phyloP scores from a whole-genome alignment of 2,329 filamentous ascomycete genomes.

The Fusarium sp. region DNA sequence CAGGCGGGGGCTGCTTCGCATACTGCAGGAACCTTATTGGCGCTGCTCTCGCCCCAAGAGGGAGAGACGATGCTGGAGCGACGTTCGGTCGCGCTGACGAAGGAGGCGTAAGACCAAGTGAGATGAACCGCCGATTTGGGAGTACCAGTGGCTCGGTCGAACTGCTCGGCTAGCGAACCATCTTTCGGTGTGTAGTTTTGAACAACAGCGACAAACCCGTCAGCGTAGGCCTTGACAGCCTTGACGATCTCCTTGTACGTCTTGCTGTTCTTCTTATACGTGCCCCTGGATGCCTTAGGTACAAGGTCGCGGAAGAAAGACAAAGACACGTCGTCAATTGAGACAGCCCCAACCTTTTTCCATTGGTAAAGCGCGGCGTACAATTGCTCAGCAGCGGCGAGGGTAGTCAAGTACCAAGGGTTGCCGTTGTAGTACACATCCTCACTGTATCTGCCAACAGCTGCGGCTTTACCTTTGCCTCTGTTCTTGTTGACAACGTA shows the following conservation, averaged over 20 bases:
- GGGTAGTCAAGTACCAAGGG: slow-evolving; percentile 79
- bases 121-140: slow-evolving; percentile 73
- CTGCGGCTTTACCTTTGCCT: slow-evolving; percentile 65
- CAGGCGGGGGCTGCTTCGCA: slow-evolving; percentile 42
- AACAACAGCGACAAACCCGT: slow-evolving; percentile 56
- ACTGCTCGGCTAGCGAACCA: slow-evolving; percentile 76
- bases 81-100: slow-evolving; percentile 68
- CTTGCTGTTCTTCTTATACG: slow-evolving; percentile 18
- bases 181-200: slow-evolving; percentile 69
- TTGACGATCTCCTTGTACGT: slow-evolving; percentile 16
- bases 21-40: slow-evolving; percentile 31
- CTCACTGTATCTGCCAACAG: slow-evolving; percentile 73
- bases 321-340: slow-evolving; percentile 44
- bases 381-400: slow-evolving; percentile 80
- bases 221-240: slow-evolving; percentile 23
- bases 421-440: slow-evolving; percentile 80
- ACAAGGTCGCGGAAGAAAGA: slow-evolving; percentile 24
- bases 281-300: slow-evolving; percentile 20
- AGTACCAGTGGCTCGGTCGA: slow-evolving; percentile 60
- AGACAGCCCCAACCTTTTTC: slow-evolving; percentile 69
- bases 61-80: slow-evolving; percentile 64
- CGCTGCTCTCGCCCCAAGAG: slow-evolving; percentile 59
- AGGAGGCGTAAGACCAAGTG: slow-evolving; percentile 79
- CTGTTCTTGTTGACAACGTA: slow-evolving; percentile 76
- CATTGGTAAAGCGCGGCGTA: slow-evolving; percentile 79